These are phyloP conservation scores for Pythium volutum DNA, from an alignment of 352 stramenopile species.

Conservation along the genomic window DNA sequence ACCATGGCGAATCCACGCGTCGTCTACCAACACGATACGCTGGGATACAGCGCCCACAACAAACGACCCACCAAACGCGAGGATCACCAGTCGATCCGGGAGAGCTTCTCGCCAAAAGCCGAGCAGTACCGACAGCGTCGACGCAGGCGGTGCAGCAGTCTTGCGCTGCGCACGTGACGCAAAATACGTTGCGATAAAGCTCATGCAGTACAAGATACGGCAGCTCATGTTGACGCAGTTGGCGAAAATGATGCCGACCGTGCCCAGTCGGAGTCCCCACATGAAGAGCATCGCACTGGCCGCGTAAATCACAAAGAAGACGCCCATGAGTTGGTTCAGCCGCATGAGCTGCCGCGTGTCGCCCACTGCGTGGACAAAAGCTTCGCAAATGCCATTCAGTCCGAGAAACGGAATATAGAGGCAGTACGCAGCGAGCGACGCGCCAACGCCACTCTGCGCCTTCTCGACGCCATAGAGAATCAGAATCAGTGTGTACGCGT, in stretches of 20 bases:
- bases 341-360: slow-evolving; percentile 64
- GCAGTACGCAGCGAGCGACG: slow-evolving; percentile 83
- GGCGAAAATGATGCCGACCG: slow-evolving; percentile 73
- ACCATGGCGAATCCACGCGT: slow-evolving; percentile 35
- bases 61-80: slow-evolving; percentile 42
- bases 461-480: slow-evolving; percentile 82
- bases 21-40: slow-evolving; percentile 35
- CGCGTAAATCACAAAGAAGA: slow-evolving; percentile 80
- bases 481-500: slow-evolving; percentile 74
- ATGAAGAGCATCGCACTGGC: slow-evolving; percentile 66
- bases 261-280: slow-evolving; percentile 49
- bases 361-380: slow-evolving; percentile 92
- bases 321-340: slow-evolving; percentile 77
- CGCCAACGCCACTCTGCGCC: slow-evolving; percentile 43
- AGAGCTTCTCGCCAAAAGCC: slow-evolving; percentile 53
- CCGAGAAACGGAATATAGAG: slow-evolving; percentile 94
- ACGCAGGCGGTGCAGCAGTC: neutral
- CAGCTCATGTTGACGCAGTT: slow-evolving; percentile 89
- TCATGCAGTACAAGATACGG: slow-evolving; percentile 78
- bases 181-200: slow-evolving; percentile 68
- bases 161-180: neutral
- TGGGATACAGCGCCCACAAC: slow-evolving; percentile 37
- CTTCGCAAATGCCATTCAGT: slow-evolving; percentile 95
- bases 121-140: slow-evolving; percentile 15
- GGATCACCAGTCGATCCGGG: slow-evolving; percentile 45